Evolutionary conservation across 371 early-diverging fungal genomes (phyloP), one percentile per base, ranked within the genome.

Genomic region (Mycotypha africana): DNA sequence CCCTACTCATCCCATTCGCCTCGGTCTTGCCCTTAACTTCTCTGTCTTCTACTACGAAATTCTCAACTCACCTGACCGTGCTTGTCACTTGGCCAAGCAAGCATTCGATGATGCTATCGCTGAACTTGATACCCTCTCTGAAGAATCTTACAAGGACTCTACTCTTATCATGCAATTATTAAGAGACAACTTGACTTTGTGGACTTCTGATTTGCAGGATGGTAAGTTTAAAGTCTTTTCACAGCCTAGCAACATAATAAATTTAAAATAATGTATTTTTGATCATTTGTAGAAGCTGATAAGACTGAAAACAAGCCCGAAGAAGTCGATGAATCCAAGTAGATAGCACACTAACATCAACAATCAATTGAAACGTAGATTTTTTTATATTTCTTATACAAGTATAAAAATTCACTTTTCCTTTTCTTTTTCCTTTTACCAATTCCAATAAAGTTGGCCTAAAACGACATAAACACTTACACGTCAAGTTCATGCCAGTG

Each of bases 31-130:
- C 42, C 82, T 99, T 61, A 99, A 99, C 91, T 98, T 95, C 80
- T 98, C 98, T 9, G 99, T 99, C 34, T 98, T 98, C 82, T 96
- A 95, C 86, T 98, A 97, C 74, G 99, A 99, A 80, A 98, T 99
- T 67, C 79, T 95, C 65, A 98, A 97, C 81, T 89, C 94, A 20
- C 93, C 95, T 45, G 96, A 95, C 73, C 87, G 91, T 60, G 99
- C 99, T 24, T 97, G 97, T 79, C 92, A 92, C 60, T 76, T 98
- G 51, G 98, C 98, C 69, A 95, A 95, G 79, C 87, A 89, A 33
- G 34, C 34, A 6, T 33, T 33, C n/a, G 34, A 33, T 33, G 34
- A 33, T 14, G 34, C 34, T 33, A 33, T 33, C 15, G 34, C 34
- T 33, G 34, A 33, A 33, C n/a, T 33, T 11, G 34, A 33, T 33